These are phyloP conservation scores for Plasmodium vivax DNA, from an alignment of 169 alveolate species.

Conservation along the genomic window DNA sequence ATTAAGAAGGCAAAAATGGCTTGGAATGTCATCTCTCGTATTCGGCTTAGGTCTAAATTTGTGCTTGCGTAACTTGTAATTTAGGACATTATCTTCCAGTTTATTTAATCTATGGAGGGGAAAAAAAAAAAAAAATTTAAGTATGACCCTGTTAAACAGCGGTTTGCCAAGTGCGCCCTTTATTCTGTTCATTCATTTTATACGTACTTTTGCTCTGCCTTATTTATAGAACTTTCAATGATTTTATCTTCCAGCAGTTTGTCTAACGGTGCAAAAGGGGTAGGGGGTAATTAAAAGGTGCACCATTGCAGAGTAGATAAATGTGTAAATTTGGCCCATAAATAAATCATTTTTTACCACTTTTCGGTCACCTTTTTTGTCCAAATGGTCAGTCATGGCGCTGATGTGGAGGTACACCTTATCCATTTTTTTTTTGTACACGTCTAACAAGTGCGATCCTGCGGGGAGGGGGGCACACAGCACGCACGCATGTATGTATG, in stretches of 20 bases:
- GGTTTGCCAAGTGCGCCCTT: not conserved
- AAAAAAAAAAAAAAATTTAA: not conserved
- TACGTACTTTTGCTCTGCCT: conserved; percentile 59
- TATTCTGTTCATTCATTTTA: conserved; percentile 10
- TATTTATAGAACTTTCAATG: conserved; percentile 47
- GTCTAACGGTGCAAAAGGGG: conserved; percentile 11
- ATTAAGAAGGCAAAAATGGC: conserved; percentile 64
- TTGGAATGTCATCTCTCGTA: conserved; percentile 52
- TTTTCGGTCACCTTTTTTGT: conserved; percentile 8
- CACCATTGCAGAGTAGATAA: not conserved
- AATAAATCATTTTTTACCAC: not conserved
- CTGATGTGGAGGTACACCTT: conserved; percentile 28
- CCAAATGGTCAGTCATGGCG: conserved; percentile 18
- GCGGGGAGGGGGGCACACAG: not conserved
- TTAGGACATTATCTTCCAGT: conserved; percentile 53
- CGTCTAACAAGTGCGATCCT: conserved; percentile 67
- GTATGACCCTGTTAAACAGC: not conserved
- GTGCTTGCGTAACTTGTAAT: conserved; percentile 36
- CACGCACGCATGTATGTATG: not conserved
- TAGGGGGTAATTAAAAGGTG: conserved; percentile 10
- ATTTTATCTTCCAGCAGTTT: conserved; percentile 3
- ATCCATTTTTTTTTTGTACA: conserved; percentile 69
- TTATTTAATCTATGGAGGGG: conserved; percentile 18
- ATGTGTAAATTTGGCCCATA: not conserved
- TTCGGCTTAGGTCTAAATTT: conserved; percentile 25